Percentiles rank a stretch among this genome's conserved stretches.
Evolutionary conservation across 441 rosid species (phyloP).

Genomic region (Populus trichocarpa): DNA sequence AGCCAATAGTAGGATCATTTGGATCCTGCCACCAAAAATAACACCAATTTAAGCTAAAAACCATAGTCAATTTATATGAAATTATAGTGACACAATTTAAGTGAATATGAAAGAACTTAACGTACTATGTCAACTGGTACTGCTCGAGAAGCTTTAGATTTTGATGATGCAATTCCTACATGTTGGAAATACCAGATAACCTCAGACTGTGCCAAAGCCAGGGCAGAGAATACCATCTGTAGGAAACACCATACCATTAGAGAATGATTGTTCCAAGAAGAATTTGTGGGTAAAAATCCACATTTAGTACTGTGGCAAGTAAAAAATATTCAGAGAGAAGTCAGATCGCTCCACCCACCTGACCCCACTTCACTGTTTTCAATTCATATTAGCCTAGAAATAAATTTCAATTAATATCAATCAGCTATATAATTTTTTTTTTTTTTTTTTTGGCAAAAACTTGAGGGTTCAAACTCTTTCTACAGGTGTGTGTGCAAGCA

Average conservation of each 20-base stretch:
- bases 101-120: conserved; percentile 12
- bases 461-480: not conserved
- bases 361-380: not conserved
- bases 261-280: conserved; percentile 4
- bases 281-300: not conserved
- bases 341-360: not conserved
- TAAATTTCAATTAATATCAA: not conserved
- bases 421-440: not conserved
- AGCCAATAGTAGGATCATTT: conserved; percentile 97
- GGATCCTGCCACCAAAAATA: conserved; percentile 68
- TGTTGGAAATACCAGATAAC: conserved; percentile 98
- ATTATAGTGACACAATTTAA: conserved; percentile 2
- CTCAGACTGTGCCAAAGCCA: conserved; percentile 97
- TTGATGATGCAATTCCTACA: conserved; percentile 86
- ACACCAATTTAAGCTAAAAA: conserved; percentile 10
- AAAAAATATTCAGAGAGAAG: not conserved
- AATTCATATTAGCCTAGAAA: too few relatives aligned
- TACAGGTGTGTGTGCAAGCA: not conserved
- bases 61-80: not conserved
- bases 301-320: not conserved
- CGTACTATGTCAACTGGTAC: conserved; percentile 86
- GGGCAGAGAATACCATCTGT: conserved; percentile 98
- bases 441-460: not conserved
- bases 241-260: conserved; percentile 23
- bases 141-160: conserved; percentile 67